A percentile compares a stretch with the other conserved stretches of the same genome.
Evolutionary conservation across 2,329 filamentous ascomycete genomes (phyloP).

Genomic region (Monosporascus cannonballus): DNA sequence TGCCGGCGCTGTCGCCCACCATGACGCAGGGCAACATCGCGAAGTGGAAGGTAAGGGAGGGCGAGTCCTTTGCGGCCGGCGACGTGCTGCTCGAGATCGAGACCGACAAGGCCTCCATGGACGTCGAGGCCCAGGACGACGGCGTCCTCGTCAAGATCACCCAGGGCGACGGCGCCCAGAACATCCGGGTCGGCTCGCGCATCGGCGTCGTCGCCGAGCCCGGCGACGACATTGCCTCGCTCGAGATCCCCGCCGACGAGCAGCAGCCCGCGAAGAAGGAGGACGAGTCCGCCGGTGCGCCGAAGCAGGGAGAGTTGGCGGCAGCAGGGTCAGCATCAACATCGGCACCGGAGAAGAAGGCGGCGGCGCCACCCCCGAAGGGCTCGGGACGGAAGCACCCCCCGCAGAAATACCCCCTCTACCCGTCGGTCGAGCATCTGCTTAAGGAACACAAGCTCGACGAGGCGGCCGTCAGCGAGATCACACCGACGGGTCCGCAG

Average conservation of each 20-base stretch:
- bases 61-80: conserved; percentile 73
- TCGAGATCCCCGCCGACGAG: conserved; percentile 71
- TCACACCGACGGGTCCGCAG: conserved; percentile 80
- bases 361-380: conserved; percentile 23
- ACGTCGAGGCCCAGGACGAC: conserved; percentile 88
- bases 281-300: neutral
- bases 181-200: conserved; percentile 68
- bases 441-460: conserved; percentile 74
- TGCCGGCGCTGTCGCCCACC: conserved; percentile 86
- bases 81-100: conserved; percentile 89
- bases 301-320: conserved; percentile 23
- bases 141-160: conserved; percentile 81
- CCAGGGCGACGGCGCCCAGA: conserved; percentile 66
- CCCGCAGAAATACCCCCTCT: conserved; percentile 65
- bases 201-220: conserved; percentile 80
- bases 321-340: conserved; percentile 16
- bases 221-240: conserved; percentile 68
- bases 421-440: conserved; percentile 79
- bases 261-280: conserved; percentile 34
- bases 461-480: conserved; percentile 69
- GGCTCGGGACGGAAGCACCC: conserved; percentile 42
- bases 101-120: conserved; percentile 92
- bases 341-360: conserved; percentile 28
- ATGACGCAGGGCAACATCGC: conserved; percentile 93
- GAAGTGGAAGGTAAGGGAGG: conserved; percentile 81